Evolutionary conservation across 108 stramenopile species (phyloP), one percentile per base, ranked within the genome.

Genomic region (Cyclostephanos invisitatus): DNA sequence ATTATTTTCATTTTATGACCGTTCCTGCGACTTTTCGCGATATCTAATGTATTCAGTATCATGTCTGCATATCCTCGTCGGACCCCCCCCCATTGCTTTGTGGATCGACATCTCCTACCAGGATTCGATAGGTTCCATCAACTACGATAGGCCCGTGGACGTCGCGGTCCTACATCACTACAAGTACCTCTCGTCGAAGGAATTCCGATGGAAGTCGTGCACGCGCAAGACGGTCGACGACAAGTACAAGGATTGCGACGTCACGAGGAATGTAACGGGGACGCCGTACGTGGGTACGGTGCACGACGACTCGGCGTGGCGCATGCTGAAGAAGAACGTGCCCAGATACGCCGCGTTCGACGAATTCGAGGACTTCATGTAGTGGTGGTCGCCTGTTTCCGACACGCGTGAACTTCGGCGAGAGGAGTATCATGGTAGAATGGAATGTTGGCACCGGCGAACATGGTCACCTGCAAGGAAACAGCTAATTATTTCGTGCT

Each of bases 81-180:
- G 12, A 14, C 14, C 11, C 44, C 3, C 40, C 8, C 3, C 15
- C 15, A 3, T 14, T 15, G 12, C 44, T 15, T 14, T 14, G 15
- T 42, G 10, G 40, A 46, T 46, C 15, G 44, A 46, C 44, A 46
- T 46, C 14, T 15, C 15, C 44, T 15, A n/a, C n/a, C n/a, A 57
- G 64, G 59, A 79, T 44, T 62, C 51, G n/a, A 58, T 69, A 17
- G 68, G 75, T 1, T 51, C 76, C 14, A 36, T 50, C 64, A 72
- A 78, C 29, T 14, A 73, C n/a, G 65, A 78, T 48, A 17, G 81
- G 28, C 81, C 81, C 0, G 70, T 68, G 10, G 81, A 82, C 62
- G 72, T 82, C 32, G 81, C 77, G 48, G 77, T 82, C 22, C 20
- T 82, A 1, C 66, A 82, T 51, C 81, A 82, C 35, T 82, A 78